phyloP scores from a whole-genome alignment of 176 grass and related monocot genomes.

The Chrysopogon serrulatus region DNA sequence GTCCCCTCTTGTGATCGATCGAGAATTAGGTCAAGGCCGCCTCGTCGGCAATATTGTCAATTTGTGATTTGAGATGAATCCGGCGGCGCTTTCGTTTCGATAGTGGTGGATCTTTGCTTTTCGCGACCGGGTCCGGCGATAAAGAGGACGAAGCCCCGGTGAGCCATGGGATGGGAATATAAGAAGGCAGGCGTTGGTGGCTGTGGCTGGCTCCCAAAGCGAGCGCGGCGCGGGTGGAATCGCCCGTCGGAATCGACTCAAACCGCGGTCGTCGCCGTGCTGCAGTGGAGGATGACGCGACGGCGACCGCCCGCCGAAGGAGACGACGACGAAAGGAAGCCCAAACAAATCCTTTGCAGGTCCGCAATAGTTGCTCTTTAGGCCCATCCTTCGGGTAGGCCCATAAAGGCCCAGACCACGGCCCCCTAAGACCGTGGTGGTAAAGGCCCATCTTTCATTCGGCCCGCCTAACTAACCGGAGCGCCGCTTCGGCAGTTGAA shows the following conservation, averaged over 20 bases:
- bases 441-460: background rate
- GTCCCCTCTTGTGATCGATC: background rate
- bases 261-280: background rate
- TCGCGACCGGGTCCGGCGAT: background rate
- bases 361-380: background rate
- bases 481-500: background rate
- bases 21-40: too few relatives aligned
- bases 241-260: background rate
- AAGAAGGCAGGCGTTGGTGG: constrained; percentile 6
- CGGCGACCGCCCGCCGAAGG: constrained; percentile 1
- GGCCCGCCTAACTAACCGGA: background rate
- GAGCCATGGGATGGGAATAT: constrained; percentile 34
- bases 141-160: background rate
- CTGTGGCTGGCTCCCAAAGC: constrained; percentile 20
- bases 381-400: background rate
- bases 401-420: too few relatives aligned
- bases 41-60: background rate
- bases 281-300: background rate
- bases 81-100: background rate
- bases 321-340: background rate
- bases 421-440: background rate
- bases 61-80: background rate
- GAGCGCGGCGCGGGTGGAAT: background rate
- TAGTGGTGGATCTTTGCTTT: background rate
- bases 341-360: background rate